Evolutionary conservation across 164 flowering plant genomes (phyloP).

Genomic region (Nymphaea thermarum): DNA sequence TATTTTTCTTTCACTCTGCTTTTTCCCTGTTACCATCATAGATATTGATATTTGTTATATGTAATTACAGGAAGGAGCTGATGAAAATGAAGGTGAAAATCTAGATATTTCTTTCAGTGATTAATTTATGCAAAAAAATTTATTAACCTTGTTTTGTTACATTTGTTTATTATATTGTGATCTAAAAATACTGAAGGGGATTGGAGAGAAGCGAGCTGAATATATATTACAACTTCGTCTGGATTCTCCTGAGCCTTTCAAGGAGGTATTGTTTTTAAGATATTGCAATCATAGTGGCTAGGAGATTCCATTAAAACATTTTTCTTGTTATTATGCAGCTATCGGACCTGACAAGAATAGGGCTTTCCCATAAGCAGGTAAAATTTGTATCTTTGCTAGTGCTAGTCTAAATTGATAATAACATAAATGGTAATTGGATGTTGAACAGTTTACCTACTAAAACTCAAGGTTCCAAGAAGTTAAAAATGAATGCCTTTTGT

Average conservation of each 20-base stretch:
- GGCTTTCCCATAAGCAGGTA: slow-evolving; percentile 69
- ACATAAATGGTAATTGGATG: too few relatives aligned
- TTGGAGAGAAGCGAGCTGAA: slow-evolving; percentile 72
- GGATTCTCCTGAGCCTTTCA: slow-evolving; percentile 54
- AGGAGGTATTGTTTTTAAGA: slow-evolving; percentile 31
- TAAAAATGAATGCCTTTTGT: neutral
- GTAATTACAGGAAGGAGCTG: slow-evolving; percentile 48
- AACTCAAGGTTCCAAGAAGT: neutral
- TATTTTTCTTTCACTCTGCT: neutral
- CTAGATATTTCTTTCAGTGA: neutral
- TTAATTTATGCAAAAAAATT: neutral
- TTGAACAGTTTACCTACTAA: neutral
- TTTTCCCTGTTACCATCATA: neutral
- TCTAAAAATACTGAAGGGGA: slow-evolving; percentile 30
- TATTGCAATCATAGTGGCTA: too few relatives aligned
- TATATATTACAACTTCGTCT: slow-evolving; percentile 56
- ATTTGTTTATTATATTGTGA: neutral
- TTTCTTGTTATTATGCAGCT: slow-evolving; percentile 29
- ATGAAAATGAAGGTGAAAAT: slow-evolving; percentile 39
- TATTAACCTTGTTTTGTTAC: too few relatives aligned
- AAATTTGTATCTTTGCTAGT: neutral
- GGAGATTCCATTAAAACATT: neutral
- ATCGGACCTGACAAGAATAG: slow-evolving; percentile 53
- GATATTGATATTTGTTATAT: neutral
- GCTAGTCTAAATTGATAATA: too few relatives aligned